Evolutionary conservation across 768 basidiomycete genomes (phyloP), one percentile per base, ranked within the genome.

Genomic region (Amanita jacksonii): DNA sequence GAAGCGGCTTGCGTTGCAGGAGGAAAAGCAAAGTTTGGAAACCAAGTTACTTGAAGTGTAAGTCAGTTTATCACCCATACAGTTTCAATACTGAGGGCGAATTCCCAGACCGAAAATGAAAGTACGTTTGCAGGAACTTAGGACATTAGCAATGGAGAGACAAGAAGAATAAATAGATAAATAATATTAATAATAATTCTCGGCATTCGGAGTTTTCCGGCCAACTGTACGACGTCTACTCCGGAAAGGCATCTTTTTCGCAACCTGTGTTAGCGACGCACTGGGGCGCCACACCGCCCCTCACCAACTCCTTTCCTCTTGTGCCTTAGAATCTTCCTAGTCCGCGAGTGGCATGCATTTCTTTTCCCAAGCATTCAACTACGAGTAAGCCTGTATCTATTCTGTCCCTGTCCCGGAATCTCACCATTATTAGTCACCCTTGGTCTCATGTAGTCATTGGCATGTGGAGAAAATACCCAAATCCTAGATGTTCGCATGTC

Each of bases 391-490:
- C 16, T 43, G 22, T 33, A 16, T n/a, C 44, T 22, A n/a, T 38
- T 34, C 45, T 46, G 22, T 8, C n/a, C n/a, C n/a, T 40, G 25
- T 22, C 36, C 43, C 45, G 39, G 54, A 33, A 35, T 34, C 13
- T 35, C 13, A 28, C 40, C 16, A 28, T 45, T 37, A 22, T 52
- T 53, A 96, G 91, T 49, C 88, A 91, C 58, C 74, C 89, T 32
- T 93, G 91, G 83, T 73, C 81, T 48, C 88, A 90, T 67, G 89
- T 93, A 52, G 79, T 91, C 49, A 82, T 85, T 57, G 87, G 86
- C 51, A 86, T 94, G 74, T 92, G 89, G 85, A 81, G 84, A 52
- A 96, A 96, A 72, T 96, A 96, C 63, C 92, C 92, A 41, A 94
- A 94, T 61, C 84, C 90, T 42, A 85, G 85, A 56, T 90, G 88